Evolutionary conservation across 2,329 filamentous ascomycete genomes (phyloP), one percentile per base, ranked within the genome.

Genomic region (Aspergillus brunneoviolaceus): DNA sequence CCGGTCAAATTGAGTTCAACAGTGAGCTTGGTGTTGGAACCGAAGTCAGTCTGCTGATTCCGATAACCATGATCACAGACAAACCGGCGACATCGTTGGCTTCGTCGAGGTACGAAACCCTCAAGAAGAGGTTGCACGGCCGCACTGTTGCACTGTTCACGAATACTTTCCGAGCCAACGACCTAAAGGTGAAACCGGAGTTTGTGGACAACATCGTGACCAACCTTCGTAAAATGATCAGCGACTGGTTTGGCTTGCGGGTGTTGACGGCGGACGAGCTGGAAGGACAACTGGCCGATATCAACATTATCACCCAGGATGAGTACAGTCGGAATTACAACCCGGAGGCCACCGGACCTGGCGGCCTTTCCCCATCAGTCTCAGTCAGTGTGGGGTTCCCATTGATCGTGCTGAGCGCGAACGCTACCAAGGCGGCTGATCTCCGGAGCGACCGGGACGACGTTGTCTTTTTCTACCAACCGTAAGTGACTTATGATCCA

Each of bases 11-110:
- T 12, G 53, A 70, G 2, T 65, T 72, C 39, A 47, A 55, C 19
- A 71, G 69, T 33, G 64, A 69, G 35, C 50, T 64, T 7, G 65
- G 59, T 4, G 55, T 63, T 12, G 70, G 70, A n/a, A 72, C 70
- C 2, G 55, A 61, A 21, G 65, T 67, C 2, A 64, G 65, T 29
- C 59, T 66, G 11, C n/a, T 63, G 6, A 45, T 68, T 11, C 66
- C 66, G 1, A 50, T 67, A 2, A 31, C 55, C n/a, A 52, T 23
- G 4, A 45, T 45, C 16, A 16, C 14, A 3, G 39, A 45, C 39
- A 19, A 19, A 16, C 47, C 60, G 1, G 54, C 60, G 45, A 51
- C 29, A 6, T 21, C 60, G n/a, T 11, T 25, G 5, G 42, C 51
- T 6, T 5, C 52, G 1, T 59, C 57, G 1, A 47, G 55, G 1